Conservation (phyloP, 352 stramenopile species). For the Phytophthora foliorum region DNA sequence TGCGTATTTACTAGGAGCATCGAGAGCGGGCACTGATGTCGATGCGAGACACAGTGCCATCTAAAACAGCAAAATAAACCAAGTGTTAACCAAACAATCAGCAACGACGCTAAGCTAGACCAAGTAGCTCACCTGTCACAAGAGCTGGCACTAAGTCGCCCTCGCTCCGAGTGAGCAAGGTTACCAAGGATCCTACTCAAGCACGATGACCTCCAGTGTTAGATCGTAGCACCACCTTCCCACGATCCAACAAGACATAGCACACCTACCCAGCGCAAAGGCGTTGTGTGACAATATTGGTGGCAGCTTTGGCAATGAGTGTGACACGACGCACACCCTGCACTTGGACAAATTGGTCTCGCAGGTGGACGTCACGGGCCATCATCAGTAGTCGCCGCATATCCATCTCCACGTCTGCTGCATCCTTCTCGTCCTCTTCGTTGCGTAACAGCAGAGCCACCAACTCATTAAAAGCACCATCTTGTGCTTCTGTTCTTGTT, state of each 20-base stretch:
- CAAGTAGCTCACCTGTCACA: constrained; percentile 55
- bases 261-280: constrained; percentile 40
- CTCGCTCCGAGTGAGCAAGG: constrained; percentile 61
- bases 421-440: constrained; percentile 46
- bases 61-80: constrained; percentile 26
- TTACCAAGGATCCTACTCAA: constrained; percentile 68
- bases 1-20: constrained; percentile 54
- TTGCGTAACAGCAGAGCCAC: constrained; percentile 64
- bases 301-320: constrained; percentile 40
- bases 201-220: constrained; percentile 1
- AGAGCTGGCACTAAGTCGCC: constrained; percentile 65
- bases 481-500: constrained; percentile 9
- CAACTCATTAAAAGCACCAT: constrained; percentile 61
- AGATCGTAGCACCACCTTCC: background rate
- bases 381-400: constrained; percentile 65
- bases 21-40: constrained; percentile 74
- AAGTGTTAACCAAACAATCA: background rate
- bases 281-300: constrained; percentile 34
- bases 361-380: constrained; percentile 52
- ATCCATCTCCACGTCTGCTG: constrained; percentile 57
- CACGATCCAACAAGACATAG: background rate
- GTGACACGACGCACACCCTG: constrained; percentile 64
- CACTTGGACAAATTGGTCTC: constrained; percentile 68
- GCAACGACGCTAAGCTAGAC: background rate
- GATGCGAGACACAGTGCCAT: constrained; percentile 76